These are phyloP conservation scores for Trifolium pratense DNA, from an alignment of 306 rosid species.

Conservation along the genomic window DNA sequence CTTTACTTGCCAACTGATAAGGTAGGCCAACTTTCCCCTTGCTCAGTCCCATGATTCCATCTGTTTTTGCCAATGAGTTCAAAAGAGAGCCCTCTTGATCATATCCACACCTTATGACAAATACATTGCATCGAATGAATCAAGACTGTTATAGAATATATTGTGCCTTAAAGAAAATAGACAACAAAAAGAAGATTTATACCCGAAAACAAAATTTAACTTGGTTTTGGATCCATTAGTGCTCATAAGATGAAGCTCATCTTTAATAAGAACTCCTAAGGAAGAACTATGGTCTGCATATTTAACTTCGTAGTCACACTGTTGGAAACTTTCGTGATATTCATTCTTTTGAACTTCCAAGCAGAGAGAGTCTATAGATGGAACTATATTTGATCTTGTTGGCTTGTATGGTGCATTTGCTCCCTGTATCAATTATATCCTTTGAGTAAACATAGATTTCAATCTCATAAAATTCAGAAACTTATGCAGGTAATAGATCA, in stretches of 20 bases:
- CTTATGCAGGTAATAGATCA: neutral
- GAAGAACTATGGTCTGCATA: slow-evolving; percentile 87
- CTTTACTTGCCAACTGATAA: slow-evolving; percentile 71
- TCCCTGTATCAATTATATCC: slow-evolving; percentile 62
- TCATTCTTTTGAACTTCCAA: slow-evolving; percentile 57
- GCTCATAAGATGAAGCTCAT: slow-evolving; percentile 57
- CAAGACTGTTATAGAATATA: slow-evolving; percentile 36
- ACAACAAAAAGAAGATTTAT: slow-evolving; percentile 26
- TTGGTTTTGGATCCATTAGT: slow-evolving; percentile 67
- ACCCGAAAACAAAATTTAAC: slow-evolving; percentile 72
- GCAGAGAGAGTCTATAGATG: slow-evolving; percentile 61
- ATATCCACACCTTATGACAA: slow-evolving; percentile 75
- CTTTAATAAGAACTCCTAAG: slow-evolving; percentile 78
- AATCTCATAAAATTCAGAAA: slow-evolving; percentile 17
- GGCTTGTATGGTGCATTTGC: slow-evolving; percentile 75
- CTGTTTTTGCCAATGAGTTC: slow-evolving; percentile 67
- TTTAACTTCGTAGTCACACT: slow-evolving; percentile 85
- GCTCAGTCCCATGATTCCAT: slow-evolving; percentile 81
- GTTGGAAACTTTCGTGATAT: slow-evolving; percentile 54
- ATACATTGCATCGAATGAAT: slow-evolving; percentile 18
- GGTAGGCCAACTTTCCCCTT: slow-evolving; percentile 73
- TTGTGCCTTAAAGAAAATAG: neutral
- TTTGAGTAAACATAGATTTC: slow-evolving; percentile 39
- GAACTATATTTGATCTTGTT: slow-evolving; percentile 52
- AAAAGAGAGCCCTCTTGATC: slow-evolving; percentile 80